These are phyloP conservation scores for Diaporthe aspalathi DNA, from an alignment of 2,329 filamentous ascomycete genomes.

Conservation along the genomic window DNA sequence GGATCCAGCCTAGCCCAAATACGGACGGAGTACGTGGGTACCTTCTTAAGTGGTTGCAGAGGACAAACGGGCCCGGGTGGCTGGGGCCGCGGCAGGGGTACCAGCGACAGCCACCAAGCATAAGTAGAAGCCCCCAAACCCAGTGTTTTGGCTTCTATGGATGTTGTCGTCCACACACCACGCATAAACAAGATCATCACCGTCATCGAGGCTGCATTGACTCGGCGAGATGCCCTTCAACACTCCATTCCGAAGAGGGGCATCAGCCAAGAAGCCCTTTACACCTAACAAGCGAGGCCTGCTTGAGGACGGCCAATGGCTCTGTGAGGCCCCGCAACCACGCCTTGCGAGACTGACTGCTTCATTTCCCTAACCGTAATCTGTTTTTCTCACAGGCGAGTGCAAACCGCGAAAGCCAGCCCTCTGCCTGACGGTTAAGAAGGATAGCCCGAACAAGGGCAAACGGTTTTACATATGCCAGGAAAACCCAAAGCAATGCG, in stretches of 20 bases:
- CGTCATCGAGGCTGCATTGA: neutral
- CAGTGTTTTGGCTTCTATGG: neutral
- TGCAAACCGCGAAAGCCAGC: constrained; percentile 55
- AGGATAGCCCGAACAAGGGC: constrained; percentile 53
- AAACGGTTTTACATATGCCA: constrained; percentile 57
- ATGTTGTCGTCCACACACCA: neutral
- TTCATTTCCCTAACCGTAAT: neutral
- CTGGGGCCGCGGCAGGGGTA: constrained; percentile 3
- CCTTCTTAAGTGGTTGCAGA: neutral
- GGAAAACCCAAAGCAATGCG: constrained; percentile 49
- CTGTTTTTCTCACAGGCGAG: constrained; percentile 50
- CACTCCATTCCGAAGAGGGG: constrained; percentile 34
- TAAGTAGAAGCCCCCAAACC: neutral
- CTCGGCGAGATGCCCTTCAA: constrained; percentile 29
- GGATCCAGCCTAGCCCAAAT: neutral
- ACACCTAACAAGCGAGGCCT: constrained; percentile 40
- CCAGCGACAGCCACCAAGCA: neutral
- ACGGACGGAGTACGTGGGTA: too few species aligned
- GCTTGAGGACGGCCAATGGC: constrained; percentile 44
- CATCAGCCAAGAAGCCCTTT: constrained; percentile 5
- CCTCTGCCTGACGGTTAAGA: constrained; percentile 51
- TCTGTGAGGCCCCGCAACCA: constrained; percentile 42
- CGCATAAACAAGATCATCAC: neutral
- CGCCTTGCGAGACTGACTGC: neutral
- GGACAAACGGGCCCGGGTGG: neutral